These are phyloP conservation scores for Rhododendron molle DNA, from an alignment of 148 eudicot species.

Conservation along the genomic window DNA sequence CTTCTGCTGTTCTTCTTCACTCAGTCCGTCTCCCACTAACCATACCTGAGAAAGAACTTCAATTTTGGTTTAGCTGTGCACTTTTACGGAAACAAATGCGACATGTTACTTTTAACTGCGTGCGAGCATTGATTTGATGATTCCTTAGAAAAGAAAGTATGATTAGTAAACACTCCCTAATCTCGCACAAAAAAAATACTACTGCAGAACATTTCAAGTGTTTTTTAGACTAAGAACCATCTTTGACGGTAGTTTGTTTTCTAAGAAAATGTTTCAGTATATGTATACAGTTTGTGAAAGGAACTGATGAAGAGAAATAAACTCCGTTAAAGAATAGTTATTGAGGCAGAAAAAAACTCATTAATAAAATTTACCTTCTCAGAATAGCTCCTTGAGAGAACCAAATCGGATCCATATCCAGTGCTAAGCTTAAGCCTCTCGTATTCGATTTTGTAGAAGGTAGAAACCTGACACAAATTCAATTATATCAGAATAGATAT, in stretches of 20 bases:
- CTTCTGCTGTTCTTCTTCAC: constrained; percentile 31
- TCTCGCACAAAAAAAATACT: not conserved
- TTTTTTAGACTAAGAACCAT: not conserved
- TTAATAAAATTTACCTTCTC: constrained; percentile 22
- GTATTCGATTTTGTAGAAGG: constrained; percentile 18
- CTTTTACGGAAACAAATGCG: not conserved
- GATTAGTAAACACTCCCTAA: not conserved
- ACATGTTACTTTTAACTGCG: not conserved
- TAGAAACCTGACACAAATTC: constrained; percentile 26
- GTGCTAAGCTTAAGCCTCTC: constrained; percentile 23
- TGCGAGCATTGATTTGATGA: not conserved
- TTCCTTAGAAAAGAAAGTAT: not conserved
- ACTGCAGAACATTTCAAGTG: not conserved
- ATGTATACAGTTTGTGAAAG: not conserved
- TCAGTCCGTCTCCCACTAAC: constrained; percentile 45
- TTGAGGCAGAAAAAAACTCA: not conserved
- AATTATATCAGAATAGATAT: not conserved
- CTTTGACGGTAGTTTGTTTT: not conserved
- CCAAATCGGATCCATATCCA: not conserved
- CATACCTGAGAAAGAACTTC: constrained; percentile 23
- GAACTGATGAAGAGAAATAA: not conserved
- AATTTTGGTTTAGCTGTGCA: not conserved
- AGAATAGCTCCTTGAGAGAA: constrained; percentile 10
- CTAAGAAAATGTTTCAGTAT: not conserved
- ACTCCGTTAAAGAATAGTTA: not conserved